Conservation (phyloP, 352 stramenopile genomes). For the Globisporangium viniferum region DNA sequence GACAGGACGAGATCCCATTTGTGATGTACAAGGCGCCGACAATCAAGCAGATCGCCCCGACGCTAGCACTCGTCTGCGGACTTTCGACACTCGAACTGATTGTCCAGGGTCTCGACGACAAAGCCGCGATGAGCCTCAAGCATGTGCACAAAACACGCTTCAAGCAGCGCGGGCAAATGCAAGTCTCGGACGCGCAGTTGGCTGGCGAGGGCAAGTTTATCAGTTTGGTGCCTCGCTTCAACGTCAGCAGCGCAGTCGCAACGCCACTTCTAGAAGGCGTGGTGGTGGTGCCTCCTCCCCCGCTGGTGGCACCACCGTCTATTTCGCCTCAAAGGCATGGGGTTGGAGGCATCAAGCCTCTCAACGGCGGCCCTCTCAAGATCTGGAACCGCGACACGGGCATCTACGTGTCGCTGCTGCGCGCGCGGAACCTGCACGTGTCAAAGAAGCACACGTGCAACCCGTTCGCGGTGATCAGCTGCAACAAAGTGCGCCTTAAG, state of each 20-base stretch:
- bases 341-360: background rate
- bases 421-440: constrained; percentile 44
- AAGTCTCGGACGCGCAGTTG: constrained; percentile 49
- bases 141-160: constrained; percentile 55
- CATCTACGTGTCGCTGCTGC: constrained; percentile 47
- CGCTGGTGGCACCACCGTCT: background rate
- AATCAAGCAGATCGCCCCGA: constrained; percentile 49
- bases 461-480: constrained; percentile 61
- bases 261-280: constrained; percentile 26
- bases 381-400: constrained; percentile 54
- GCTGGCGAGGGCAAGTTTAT: constrained; percentile 45
- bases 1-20: constrained; percentile 63
- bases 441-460: constrained; percentile 75
- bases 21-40: constrained; percentile 63
- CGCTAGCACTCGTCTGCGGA: constrained; percentile 38
- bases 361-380: constrained; percentile 20
- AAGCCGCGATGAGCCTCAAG: constrained; percentile 34
- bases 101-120: constrained; percentile 65
- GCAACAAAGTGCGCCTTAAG: constrained; percentile 48
- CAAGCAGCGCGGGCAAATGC: constrained; percentile 69
- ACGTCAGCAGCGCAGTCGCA: constrained; percentile 41
- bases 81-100: constrained; percentile 49
- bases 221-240: constrained; percentile 58
- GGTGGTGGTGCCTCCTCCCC: background rate
- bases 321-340: constrained; percentile 14